phyloP scores from a whole-genome alignment of 2,329 filamentous ascomycete genomes.

The Sarocladium kiliense region DNA sequence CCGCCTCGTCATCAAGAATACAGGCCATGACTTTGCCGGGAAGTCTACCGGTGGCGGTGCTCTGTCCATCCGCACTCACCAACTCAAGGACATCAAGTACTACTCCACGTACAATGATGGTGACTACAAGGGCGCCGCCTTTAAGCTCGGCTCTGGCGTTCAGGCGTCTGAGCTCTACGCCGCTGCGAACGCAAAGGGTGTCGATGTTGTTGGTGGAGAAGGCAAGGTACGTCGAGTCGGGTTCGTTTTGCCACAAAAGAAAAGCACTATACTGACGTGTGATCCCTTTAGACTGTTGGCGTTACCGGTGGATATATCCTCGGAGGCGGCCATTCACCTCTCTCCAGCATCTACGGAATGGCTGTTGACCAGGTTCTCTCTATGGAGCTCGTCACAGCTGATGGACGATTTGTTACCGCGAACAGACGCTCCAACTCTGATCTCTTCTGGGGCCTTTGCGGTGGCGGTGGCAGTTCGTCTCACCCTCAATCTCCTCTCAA shows the following conservation, averaged over 20 bases:
- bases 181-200: background rate
- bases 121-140: conserved; percentile 33
- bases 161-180: background rate
- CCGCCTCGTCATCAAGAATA: conserved; percentile 40
- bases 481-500: too few species aligned
- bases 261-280: background rate
- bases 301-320: conserved; percentile 43
- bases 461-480: conserved; percentile 19
- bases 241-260: too few species aligned
- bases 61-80: conserved; percentile 21
- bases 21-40: conserved; percentile 31
- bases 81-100: conserved; percentile 18
- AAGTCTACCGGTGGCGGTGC: conserved; percentile 19
- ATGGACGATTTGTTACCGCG: conserved; percentile 37
- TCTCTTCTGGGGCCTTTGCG: conserved; percentile 53
- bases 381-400: conserved; percentile 43
- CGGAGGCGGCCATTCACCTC: conserved; percentile 40
- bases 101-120: background rate
- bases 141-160: conserved; percentile 1
- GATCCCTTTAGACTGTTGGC: conserved; percentile 40
- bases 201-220: conserved; percentile 5
- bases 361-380: conserved; percentile 51
- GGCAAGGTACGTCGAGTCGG: background rate
- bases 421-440: conserved; percentile 44
- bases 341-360: conserved; percentile 45